A percentile compares a stretch with the other conserved stretches of the same genome.
phyloP scores from a whole-genome alignment of 441 rosid genomes.

The Gossypium gossypioides region DNA sequence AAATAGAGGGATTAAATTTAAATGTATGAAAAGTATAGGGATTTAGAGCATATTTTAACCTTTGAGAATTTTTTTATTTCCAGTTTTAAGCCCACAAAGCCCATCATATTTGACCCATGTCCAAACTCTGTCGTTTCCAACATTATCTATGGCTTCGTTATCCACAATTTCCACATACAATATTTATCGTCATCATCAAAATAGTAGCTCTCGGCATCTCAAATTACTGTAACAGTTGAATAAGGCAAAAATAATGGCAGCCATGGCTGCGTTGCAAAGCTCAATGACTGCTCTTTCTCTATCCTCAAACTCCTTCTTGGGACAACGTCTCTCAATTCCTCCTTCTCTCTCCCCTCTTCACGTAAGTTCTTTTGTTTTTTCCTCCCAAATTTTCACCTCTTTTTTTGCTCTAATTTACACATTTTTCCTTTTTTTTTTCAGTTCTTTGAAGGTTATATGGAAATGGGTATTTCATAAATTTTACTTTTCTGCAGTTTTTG shows the following conservation, averaged over 20 bases:
- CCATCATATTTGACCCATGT: neutral
- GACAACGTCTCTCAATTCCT: conserved; percentile 48
- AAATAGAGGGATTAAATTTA: no score
- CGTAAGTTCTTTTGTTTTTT: conserved; percentile 23
- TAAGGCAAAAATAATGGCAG: conserved; percentile 44
- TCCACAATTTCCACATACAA: conserved; percentile 16
- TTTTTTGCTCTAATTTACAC: neutral
- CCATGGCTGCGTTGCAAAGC: conserved; percentile 69
- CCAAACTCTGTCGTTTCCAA: conserved; percentile 14
- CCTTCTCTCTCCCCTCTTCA: conserved; percentile 30
- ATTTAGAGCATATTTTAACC: no score
- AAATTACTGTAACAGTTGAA: conserved; percentile 9
- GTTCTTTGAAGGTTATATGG: neutral
- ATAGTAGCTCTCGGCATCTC: neutral
- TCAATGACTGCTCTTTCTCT: conserved; percentile 63
- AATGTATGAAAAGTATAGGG: no score
- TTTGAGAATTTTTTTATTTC: no score
- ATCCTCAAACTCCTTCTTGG: conserved; percentile 55
- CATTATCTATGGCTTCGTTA: conserved; percentile 10
- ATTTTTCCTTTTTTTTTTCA: neutral
- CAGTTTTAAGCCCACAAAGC: neutral
- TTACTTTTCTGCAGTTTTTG: neutral
- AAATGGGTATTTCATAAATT: conserved; percentile 7
- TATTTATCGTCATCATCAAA: conserved; percentile 11
- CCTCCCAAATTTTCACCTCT: neutral